Base-by-base conservation (phyloP, 306 rosid species). In the Neltuma alba region DNA sequence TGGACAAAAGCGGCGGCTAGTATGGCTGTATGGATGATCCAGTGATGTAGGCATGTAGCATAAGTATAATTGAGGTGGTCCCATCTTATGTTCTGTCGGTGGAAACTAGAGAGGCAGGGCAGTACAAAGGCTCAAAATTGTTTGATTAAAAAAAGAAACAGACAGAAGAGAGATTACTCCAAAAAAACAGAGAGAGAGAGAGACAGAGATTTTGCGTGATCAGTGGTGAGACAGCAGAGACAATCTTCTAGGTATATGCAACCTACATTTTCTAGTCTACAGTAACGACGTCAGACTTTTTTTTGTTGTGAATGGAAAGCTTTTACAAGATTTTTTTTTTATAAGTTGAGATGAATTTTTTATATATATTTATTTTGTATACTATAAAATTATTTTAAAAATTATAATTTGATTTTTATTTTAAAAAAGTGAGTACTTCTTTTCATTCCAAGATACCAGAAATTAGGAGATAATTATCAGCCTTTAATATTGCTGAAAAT, bases 41-140 rank as follows among this genome's bases (percentile, higher is more conserved):
- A 6, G 40, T 30, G 34, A 58, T 20, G n/a, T 13, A 12, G 14
- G n/a, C n/a, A n/a, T n/a, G n/a, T 6, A 0, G 18, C n/a, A 30
- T 48, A 50, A 72, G 0, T 15, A 70, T 50, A 33, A 72, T 48
- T 50, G 76, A 58, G 12, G 47, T 31, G 64, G 52, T n/a, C 31
- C 77, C 21, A 37, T 6, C 15, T 20, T 34, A 11, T 34, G 45
- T 20, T 45, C 12, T 71, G 86, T 82, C 82, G 79, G 64, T 55
- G 28, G 18, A 2, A 20, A 75, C 54, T 50, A 42, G 37, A 61
- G 33, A 54, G n/a, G n/a, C n/a, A n/a, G n/a, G n/a, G 37, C 52
- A 31, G 42, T 34, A 72, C 68, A 18, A 62, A 64, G 57, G 69
- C 33, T 31, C 25, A 63, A 62, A 7, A 33, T 4, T 16, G 69